Evolutionary conservation across 768 basidiomycete species (phyloP).

Genomic region (Suillus luteus): DNA sequence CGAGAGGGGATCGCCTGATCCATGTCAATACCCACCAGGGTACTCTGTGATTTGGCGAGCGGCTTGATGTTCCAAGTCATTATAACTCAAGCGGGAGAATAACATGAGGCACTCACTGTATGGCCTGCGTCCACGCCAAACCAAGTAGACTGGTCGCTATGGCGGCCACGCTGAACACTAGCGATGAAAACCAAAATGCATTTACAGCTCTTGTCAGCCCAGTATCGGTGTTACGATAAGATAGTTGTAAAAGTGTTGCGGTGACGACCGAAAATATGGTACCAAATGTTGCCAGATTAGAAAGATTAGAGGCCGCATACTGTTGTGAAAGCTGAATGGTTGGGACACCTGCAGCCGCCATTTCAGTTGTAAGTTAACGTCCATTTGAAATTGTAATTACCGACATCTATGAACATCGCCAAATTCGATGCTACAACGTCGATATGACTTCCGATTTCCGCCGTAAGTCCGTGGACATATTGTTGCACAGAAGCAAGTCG

Average conservation of each 20-base stretch:
- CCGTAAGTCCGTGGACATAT: slow-evolving; percentile 43
- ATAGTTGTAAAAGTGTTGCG: slow-evolving; percentile 43
- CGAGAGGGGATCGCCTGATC: slow-evolving; percentile 83
- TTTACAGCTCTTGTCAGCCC: slow-evolving; percentile 37
- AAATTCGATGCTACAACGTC: slow-evolving; percentile 42
- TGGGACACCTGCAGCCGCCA: slow-evolving; percentile 36
- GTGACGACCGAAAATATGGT: slow-evolving; percentile 48
- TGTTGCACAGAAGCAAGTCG: slow-evolving; percentile 43
- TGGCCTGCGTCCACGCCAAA: slow-evolving; percentile 46
- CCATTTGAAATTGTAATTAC: slow-evolving; percentile 29
- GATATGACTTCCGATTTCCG: slow-evolving; percentile 45
- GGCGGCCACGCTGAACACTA: slow-evolving; percentile 47
- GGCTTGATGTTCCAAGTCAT: slow-evolving; percentile 36
- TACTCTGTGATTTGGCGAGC: slow-evolving; percentile 55
- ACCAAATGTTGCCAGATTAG: slow-evolving; percentile 46
- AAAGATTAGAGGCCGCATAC: slow-evolving; percentile 40
- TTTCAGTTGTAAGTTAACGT: background rate
- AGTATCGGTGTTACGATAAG: slow-evolving; percentile 30
- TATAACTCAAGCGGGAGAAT: slow-evolving; percentile 13
- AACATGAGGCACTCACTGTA: slow-evolving; percentile 39
- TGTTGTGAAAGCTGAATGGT: slow-evolving; percentile 46
- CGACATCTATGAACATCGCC: slow-evolving; percentile 44
- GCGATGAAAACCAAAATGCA: slow-evolving; percentile 46
- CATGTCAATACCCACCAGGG: slow-evolving; percentile 72
- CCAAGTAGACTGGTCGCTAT: slow-evolving; percentile 46